A percentile compares a stretch with the other conserved stretches of the same genome.
phyloP scores from a whole-genome alignment of 2,329 filamentous ascomycete species.

The Monilinia fructigena region DNA sequence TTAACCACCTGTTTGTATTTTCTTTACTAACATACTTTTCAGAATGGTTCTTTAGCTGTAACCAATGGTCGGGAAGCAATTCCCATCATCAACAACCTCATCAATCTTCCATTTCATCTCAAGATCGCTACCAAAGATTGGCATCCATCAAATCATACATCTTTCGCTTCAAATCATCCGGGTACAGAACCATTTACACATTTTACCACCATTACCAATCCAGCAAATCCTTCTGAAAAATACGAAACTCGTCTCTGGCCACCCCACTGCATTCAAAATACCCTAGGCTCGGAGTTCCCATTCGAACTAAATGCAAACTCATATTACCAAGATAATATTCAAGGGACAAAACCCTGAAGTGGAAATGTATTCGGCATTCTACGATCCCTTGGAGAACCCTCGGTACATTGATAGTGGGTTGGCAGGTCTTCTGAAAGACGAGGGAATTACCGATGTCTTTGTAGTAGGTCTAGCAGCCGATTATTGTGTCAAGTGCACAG shows the following conservation, averaged over 20 bases:
- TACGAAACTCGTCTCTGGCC: constrained; percentile 81
- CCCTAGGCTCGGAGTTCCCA: constrained; percentile 69
- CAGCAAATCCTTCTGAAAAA: constrained; percentile 58
- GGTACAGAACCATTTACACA: constrained; percentile 67
- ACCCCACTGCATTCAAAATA: constrained; percentile 78
- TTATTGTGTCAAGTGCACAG: constrained; percentile 83
- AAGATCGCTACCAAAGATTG: constrained; percentile 90
- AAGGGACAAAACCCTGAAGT: constrained; percentile 75
- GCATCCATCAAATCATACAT: constrained; percentile 80
- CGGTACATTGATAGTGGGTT: constrained; percentile 63
- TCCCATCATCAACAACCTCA: constrained; percentile 69
- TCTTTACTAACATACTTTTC: background rate
- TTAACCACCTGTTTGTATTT: background rate
- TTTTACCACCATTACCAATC: constrained; percentile 63
- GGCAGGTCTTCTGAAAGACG: constrained; percentile 53
- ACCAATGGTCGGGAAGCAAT: constrained; percentile 67
- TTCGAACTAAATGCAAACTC: constrained; percentile 61
- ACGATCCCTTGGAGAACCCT: constrained; percentile 69
- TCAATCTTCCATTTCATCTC: constrained; percentile 67
- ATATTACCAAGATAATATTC: constrained; percentile 65
- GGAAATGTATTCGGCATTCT: constrained; percentile 95
- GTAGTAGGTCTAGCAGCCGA: constrained; percentile 84
- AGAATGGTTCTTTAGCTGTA: constrained; percentile 88
- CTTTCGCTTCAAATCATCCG: constrained; percentile 79
- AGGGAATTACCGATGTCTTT: constrained; percentile 73